phyloP scores from a whole-genome alignment of 305 asterid species.

The Plantago coronopus region DNA sequence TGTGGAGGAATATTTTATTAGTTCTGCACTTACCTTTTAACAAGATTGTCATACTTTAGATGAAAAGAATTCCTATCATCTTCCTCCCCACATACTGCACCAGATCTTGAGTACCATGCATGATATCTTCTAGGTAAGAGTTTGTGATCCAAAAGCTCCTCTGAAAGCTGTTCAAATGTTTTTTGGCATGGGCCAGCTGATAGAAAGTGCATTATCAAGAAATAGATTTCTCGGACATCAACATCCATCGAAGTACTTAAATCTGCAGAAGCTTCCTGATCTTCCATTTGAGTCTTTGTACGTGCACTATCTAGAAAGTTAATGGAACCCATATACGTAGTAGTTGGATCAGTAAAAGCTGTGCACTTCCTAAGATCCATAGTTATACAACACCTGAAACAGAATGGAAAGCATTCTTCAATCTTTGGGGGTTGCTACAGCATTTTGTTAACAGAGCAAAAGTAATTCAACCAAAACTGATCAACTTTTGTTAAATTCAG shows the following conservation, averaged over 20 bases:
- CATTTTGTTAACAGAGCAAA: too few relatives aligned
- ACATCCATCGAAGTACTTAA: conserved; percentile 45
- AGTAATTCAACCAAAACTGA: too few relatives aligned
- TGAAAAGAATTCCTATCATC: conserved; percentile 67
- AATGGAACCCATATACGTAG: conserved; percentile 40
- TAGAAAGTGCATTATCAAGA: conserved; percentile 86
- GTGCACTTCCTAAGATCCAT: conserved; percentile 61
- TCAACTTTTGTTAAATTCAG: too few relatives aligned
- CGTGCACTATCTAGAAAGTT: conserved; percentile 42
- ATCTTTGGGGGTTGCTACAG: not conserved
- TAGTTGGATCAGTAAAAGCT: conserved; percentile 37
- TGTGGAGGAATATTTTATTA: conserved; percentile 1
- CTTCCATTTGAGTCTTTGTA: conserved; percentile 48
- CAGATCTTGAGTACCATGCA: conserved; percentile 77
- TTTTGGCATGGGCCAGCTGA: conserved; percentile 92
- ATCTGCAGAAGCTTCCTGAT: conserved; percentile 45
- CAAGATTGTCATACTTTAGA: conserved; percentile 52
- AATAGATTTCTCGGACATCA: conserved; percentile 78
- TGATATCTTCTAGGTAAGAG: conserved; percentile 97
- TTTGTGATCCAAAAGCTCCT: conserved; percentile 74
- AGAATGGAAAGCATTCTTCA: conserved; percentile 26
- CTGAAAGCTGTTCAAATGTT: conserved; percentile 53
- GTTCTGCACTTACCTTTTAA: conserved; percentile 47
- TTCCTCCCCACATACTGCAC: conserved; percentile 35
- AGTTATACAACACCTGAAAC: conserved; percentile 39